Evolutionary conservation across 768 basidiomycete species (phyloP).

Genomic region (Trametes gibbosa): DNA sequence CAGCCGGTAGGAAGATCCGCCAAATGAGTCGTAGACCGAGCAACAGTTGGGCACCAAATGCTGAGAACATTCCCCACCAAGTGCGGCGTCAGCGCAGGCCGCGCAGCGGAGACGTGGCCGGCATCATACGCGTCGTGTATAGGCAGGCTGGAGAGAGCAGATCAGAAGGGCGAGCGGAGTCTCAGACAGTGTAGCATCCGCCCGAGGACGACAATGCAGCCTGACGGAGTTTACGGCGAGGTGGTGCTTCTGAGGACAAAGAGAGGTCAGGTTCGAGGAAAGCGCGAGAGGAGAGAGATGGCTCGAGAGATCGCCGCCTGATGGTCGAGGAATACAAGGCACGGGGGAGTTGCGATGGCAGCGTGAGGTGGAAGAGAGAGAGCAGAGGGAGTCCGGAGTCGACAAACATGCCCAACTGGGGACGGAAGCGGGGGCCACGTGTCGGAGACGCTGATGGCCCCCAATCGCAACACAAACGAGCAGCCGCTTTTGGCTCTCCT

Average conservation of each 20-base stretch:
- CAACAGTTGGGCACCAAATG: too few relatives aligned
- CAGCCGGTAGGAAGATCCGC: too few relatives aligned
- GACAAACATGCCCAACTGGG: constrained; percentile 20
- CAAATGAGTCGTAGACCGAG: too few relatives aligned
- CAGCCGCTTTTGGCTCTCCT: constrained; percentile 27
- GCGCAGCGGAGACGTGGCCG: background rate
- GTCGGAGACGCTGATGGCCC: constrained; percentile 2
- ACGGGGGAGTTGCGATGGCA: constrained; percentile 16
- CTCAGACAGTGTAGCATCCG: background rate
- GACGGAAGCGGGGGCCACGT: constrained; percentile 11
- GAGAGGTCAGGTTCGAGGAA: background rate
- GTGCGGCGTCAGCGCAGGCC: too few relatives aligned
- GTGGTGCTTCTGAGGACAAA: constrained; percentile 9
- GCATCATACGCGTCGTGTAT: constrained; percentile 6
- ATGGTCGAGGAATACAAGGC: constrained; percentile 12
- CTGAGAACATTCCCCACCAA: too few relatives aligned
- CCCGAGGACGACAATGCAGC: too few relatives aligned
- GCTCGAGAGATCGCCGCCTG: background rate
- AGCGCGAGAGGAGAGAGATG: background rate
- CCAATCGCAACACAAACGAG: constrained; percentile 26
- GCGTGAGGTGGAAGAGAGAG: background rate
- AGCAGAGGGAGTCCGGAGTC: constrained; percentile 6
- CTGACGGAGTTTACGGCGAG: background rate
- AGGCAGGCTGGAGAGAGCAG: background rate
- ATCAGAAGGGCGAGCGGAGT: background rate